A percentile compares a stretch with the other conserved stretches of the same genome.
Conservation (phyloP, 2,329 filamentous ascomycete species). For the Blastomyces emzantsi region DNA sequence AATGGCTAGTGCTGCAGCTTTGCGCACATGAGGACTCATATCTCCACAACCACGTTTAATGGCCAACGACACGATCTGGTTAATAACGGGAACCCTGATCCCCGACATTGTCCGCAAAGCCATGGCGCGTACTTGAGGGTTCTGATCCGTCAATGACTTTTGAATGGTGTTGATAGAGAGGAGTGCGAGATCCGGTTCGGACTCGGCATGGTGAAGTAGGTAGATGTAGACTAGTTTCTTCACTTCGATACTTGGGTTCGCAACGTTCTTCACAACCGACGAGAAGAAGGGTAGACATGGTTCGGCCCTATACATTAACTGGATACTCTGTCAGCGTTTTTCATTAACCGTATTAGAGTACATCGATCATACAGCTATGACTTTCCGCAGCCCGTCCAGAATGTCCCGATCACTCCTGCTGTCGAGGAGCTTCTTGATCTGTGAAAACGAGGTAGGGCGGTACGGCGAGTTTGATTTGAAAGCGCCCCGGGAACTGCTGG, state of each 20-base stretch:
- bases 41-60: slow-evolving; percentile 91
- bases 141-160: slow-evolving; percentile 88
- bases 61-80: slow-evolving; percentile 89
- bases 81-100: slow-evolving; percentile 94
- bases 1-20: slow-evolving; percentile 85
- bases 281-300: slow-evolving; percentile 90
- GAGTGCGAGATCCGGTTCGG: slow-evolving; percentile 88
- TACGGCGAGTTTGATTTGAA: slow-evolving; percentile 50
- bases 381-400: slow-evolving; percentile 78
- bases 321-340: slow-evolving; percentile 11
- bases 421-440: slow-evolving; percentile 91
- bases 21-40: slow-evolving; percentile 89
- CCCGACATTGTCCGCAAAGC: slow-evolving; percentile 95
- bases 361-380: slow-evolving; percentile 60
- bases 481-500: slow-evolving; percentile 46
- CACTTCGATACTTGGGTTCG: slow-evolving; percentile 85
- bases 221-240: slow-evolving; percentile 99
- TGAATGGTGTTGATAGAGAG: slow-evolving; percentile 98
- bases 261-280: slow-evolving; percentile 96
- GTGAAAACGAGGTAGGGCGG: slow-evolving; percentile 61
- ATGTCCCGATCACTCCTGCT: slow-evolving; percentile 89
- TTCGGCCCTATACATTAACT: slow-evolving; percentile 95
- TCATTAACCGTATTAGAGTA: background rate
- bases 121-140: slow-evolving; percentile 81
- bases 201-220: slow-evolving; percentile 90